Evolutionary conservation across 2,329 filamentous ascomycete genomes (phyloP).

Genomic region (Hirsutella rhossiliensis): DNA sequence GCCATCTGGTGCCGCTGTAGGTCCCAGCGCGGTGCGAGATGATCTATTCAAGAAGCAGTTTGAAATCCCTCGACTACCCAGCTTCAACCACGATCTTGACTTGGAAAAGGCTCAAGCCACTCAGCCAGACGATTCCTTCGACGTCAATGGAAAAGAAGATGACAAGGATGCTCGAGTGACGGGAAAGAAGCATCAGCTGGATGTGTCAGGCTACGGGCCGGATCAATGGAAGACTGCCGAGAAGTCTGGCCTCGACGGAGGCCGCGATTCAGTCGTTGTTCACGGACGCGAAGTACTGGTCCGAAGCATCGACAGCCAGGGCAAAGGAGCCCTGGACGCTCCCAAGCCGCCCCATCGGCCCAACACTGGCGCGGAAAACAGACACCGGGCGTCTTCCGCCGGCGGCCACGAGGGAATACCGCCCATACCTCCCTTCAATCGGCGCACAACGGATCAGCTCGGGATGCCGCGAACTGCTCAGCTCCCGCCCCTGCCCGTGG

Average conservation of each 20-base stretch:
- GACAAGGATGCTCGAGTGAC: background rate
- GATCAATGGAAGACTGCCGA: conserved; percentile 64
- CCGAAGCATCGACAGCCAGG: conserved; percentile 49
- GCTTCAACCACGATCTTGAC: conserved; percentile 59
- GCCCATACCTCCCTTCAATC: conserved; percentile 37
- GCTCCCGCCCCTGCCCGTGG: conserved; percentile 54
- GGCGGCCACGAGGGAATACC: conserved; percentile 35
- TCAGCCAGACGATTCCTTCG: background rate
- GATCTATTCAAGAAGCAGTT: conserved; percentile 20
- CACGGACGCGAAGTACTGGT: conserved; percentile 61
- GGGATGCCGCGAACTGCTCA: conserved; percentile 58
- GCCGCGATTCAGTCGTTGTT: conserved; percentile 59
- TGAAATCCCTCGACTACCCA: conserved; percentile 23
- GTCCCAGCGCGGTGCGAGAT: background rate
- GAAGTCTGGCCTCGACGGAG: conserved; percentile 45
- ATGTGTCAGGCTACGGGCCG: conserved; percentile 65
- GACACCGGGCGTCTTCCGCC: conserved; percentile 18
- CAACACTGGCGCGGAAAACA: conserved; percentile 14
- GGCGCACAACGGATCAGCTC: conserved; percentile 53
- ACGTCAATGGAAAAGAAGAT: conserved; percentile 1
- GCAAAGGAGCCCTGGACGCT: conserved; percentile 42
- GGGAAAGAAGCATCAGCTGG: conserved; percentile 53
- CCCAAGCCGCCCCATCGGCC: conserved; percentile 21
- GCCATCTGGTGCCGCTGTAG: background rate
- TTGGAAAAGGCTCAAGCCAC: conserved; percentile 23